Conservation (phyloP, 106 monocot species). For the Dioscorea dumetorum region DNA sequence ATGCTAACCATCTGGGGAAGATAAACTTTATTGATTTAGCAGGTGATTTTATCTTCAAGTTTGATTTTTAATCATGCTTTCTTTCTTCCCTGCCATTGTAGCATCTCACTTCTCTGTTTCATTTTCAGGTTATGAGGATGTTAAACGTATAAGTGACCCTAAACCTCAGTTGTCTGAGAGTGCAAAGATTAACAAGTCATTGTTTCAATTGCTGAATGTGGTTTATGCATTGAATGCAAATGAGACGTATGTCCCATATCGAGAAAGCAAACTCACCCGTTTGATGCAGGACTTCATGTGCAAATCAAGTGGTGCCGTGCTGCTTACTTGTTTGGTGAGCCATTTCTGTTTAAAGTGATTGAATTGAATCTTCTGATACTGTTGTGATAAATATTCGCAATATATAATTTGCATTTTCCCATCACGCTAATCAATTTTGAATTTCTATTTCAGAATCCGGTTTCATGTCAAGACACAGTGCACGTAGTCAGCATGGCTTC, state of each 20-base stretch:
- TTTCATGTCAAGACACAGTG: slow-evolving; percentile 34
- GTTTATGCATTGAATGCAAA: slow-evolving; percentile 41
- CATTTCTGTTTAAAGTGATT: neutral
- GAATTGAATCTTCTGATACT: too few species aligned
- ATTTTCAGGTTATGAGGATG: slow-evolving; percentile 39
- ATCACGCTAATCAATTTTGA: neutral
- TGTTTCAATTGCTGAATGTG: slow-evolving; percentile 57
- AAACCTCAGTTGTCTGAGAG: slow-evolving; percentile 14
- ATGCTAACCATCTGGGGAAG: slow-evolving; percentile 20
- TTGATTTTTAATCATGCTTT: neutral
- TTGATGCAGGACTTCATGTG: slow-evolving; percentile 48
- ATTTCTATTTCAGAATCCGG: slow-evolving; percentile 24
- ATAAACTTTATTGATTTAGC: slow-evolving; percentile 53
- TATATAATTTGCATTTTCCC: too few species aligned
- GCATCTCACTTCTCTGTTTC: neutral
- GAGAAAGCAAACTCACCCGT: slow-evolving; percentile 53
- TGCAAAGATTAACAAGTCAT: slow-evolving; percentile 43
- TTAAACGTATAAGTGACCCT: slow-evolving; percentile 20
- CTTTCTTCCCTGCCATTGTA: neutral
- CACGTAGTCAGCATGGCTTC: slow-evolving; percentile 38
- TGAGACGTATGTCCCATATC: slow-evolving; percentile 33
- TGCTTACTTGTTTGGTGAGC: slow-evolving; percentile 58
- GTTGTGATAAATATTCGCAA: too few species aligned
- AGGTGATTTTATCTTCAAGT: slow-evolving; percentile 20
- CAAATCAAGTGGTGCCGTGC: slow-evolving; percentile 23